phyloP scores from a whole-genome alignment of 2,329 filamentous ascomycete genomes.

The Graphilbum ipis-grandicollis region DNA sequence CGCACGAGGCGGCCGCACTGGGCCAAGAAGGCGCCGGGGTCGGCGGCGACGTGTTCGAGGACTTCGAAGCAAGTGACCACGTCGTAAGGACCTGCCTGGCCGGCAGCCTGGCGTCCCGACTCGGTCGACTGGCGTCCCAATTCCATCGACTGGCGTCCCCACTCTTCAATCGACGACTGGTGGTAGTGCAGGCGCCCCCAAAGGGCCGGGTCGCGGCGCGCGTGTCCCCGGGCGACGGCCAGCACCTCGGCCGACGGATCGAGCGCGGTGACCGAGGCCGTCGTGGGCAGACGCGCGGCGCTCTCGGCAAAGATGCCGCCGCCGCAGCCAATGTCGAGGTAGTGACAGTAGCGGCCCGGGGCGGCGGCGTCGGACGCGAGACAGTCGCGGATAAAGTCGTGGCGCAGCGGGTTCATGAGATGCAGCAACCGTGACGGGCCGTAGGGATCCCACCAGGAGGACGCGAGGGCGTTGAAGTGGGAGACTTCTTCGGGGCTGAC shows the following conservation, averaged over 20 bases:
- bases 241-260: slow-evolving; percentile 63
- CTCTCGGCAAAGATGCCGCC: slow-evolving; percentile 93
- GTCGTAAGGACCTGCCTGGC: slow-evolving; percentile 40
- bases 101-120: too few relatives aligned
- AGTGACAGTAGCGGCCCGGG: slow-evolving; percentile 30
- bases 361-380: slow-evolving; percentile 24
- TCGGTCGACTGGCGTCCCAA: too few relatives aligned
- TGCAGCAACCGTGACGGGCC: slow-evolving; percentile 84
- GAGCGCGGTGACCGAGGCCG: slow-evolving; percentile 52
- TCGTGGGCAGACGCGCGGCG: slow-evolving; percentile 50
- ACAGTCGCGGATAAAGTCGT: slow-evolving; percentile 74
- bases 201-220: slow-evolving; percentile 50
- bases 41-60: slow-evolving; percentile 66
- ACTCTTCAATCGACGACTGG: slow-evolving; percentile 59
- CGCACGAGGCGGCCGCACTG: slow-evolving; percentile 58
- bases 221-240: slow-evolving; percentile 58
- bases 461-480: slow-evolving; percentile 87
- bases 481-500: slow-evolving; percentile 81
- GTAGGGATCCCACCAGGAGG: slow-evolving; percentile 93
- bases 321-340: slow-evolving; percentile 88
- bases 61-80: slow-evolving; percentile 86
- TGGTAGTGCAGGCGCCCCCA: slow-evolving; percentile 49
- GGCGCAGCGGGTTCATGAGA: slow-evolving; percentile 93
- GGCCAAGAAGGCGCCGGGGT: slow-evolving; percentile 57
- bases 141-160: too few relatives aligned